These are phyloP conservation scores for Fusarium ambrosium DNA, from an alignment of 2,329 filamentous ascomycete species.

Conservation along the genomic window DNA sequence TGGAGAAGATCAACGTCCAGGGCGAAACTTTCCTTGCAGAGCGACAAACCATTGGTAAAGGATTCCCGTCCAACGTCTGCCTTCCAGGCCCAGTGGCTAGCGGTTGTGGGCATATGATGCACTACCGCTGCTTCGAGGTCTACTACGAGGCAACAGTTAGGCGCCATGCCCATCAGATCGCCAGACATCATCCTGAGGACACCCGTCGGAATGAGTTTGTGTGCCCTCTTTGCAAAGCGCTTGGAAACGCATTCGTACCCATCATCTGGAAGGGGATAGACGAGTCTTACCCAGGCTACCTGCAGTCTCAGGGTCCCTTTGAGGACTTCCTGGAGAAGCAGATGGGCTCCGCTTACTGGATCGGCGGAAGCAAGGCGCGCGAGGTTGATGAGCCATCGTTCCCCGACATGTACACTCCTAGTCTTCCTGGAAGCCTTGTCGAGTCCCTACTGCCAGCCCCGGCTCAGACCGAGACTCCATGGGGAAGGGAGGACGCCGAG, in stretches of 20 bases:
- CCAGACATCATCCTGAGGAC: constrained; percentile 91
- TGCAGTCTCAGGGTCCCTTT: constrained; percentile 73
- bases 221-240: constrained; percentile 94
- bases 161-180: constrained; percentile 92
- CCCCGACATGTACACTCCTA: constrained; percentile 52
- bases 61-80: constrained; percentile 79
- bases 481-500: constrained; percentile 56
- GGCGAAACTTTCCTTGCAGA: constrained; percentile 81
- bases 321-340: constrained; percentile 76
- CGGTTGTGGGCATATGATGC: constrained; percentile 98
- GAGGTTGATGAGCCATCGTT: constrained; percentile 50
- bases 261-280: constrained; percentile 96
- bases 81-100: constrained; percentile 84
- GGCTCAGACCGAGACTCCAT: constrained; percentile 56
- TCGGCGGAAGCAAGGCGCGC: constrained; percentile 56
- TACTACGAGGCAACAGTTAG: constrained; percentile 88
- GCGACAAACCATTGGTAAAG: constrained; percentile 87
- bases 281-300: constrained; percentile 81
- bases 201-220: constrained; percentile 88
- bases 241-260: constrained; percentile 94
- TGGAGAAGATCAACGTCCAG: constrained; percentile 80
- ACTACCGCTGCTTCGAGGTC: constrained; percentile 93
- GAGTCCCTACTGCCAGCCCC: constrained; percentile 55
- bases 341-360: constrained; percentile 61
- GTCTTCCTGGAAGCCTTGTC: constrained; percentile 55